These are phyloP conservation scores for Yamadazyma friedrichii DNA, from an alignment of 1,139 yeast genomes.

Conservation along the genomic window DNA sequence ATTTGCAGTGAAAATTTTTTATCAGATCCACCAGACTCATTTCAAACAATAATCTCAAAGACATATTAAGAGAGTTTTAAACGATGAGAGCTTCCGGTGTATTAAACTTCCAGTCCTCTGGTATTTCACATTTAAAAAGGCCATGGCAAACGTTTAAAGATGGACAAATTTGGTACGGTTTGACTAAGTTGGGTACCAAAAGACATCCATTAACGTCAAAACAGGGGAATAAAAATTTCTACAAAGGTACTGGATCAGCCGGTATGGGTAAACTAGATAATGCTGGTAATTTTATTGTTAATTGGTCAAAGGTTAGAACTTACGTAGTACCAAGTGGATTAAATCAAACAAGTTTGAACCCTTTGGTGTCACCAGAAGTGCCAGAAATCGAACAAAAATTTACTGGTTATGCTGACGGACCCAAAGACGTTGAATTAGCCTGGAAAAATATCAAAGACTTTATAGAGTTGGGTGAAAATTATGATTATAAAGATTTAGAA, in stretches of 20 bases:
- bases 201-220: constrained; percentile 86
- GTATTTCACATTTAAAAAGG: constrained; percentile 56
- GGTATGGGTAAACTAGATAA: constrained; percentile 84
- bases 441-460: constrained; percentile 72
- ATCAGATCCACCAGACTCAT: too few relatives aligned
- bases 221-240: constrained; percentile 90
- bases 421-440: constrained; percentile 72
- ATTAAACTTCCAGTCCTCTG: constrained; percentile 53
- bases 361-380: constrained; percentile 68
- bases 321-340: constrained; percentile 75
- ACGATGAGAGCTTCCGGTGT: constrained; percentile 56
- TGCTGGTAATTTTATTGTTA: constrained; percentile 70
- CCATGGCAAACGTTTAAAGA: constrained; percentile 90
- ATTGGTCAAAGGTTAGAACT: constrained; percentile 87
- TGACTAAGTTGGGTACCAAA: constrained; percentile 73
- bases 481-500: constrained; percentile 39
- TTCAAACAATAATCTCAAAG: too few relatives aligned
- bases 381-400: constrained; percentile 70
- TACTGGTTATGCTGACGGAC: constrained; percentile 68
- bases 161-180: constrained; percentile 82
- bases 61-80: constrained; percentile 1
- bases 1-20: constrained; percentile 12
- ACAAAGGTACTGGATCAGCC: constrained; percentile 94
- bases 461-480: constrained; percentile 66
- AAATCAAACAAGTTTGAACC: constrained; percentile 50